phyloP scores from a whole-genome alignment of 2,329 filamentous ascomycete genomes.

The Fusarium decemcellulare region DNA sequence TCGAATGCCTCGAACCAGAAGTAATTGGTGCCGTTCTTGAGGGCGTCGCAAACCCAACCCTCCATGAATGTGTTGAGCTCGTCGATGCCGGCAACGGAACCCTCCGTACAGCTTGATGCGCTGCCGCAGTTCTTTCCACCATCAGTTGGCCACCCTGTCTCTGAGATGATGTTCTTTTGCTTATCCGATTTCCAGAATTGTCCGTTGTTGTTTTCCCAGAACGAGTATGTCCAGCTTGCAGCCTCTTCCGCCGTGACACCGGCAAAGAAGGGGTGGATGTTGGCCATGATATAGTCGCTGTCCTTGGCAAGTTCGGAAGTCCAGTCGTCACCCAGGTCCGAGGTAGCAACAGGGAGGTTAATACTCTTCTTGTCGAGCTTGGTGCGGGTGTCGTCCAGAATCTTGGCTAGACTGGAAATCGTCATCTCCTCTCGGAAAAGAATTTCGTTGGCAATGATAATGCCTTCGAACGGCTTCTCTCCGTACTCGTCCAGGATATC shows the following conservation, averaged over 20 bases:
- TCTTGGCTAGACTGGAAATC: conserved; percentile 70
- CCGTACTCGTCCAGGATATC: conserved; percentile 80
- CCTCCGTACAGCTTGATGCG: conserved; percentile 69
- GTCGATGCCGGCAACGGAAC: conserved; percentile 82
- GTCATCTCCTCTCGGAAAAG: conserved; percentile 84
- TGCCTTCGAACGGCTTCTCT: conserved; percentile 79
- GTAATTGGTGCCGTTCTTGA: conserved; percentile 89
- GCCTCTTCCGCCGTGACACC: conserved; percentile 79
- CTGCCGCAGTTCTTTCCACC: conserved; percentile 85
- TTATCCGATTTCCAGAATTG: conserved; percentile 73
- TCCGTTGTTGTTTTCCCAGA: conserved; percentile 82
- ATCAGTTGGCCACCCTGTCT: conserved; percentile 90
- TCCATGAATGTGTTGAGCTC: conserved; percentile 91
- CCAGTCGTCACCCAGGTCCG: conserved; percentile 93
- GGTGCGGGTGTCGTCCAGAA: conserved; percentile 78
- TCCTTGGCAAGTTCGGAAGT: conserved; percentile 74
- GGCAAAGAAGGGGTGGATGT: conserved; percentile 96
- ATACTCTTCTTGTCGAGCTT: conserved; percentile 79
- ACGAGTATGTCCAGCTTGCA: conserved; percentile 84
- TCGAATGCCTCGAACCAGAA: conserved; percentile 99
- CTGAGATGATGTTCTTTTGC: conserved; percentile 83
- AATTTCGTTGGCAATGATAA: conserved; percentile 88
- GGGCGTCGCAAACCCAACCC: conserved; percentile 85
- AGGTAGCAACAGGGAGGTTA: conserved; percentile 84
- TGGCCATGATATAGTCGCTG: conserved; percentile 94